Evolutionary conservation across 2,329 filamentous ascomycete genomes (phyloP).

Genomic region (Elsinoe perseae): DNA sequence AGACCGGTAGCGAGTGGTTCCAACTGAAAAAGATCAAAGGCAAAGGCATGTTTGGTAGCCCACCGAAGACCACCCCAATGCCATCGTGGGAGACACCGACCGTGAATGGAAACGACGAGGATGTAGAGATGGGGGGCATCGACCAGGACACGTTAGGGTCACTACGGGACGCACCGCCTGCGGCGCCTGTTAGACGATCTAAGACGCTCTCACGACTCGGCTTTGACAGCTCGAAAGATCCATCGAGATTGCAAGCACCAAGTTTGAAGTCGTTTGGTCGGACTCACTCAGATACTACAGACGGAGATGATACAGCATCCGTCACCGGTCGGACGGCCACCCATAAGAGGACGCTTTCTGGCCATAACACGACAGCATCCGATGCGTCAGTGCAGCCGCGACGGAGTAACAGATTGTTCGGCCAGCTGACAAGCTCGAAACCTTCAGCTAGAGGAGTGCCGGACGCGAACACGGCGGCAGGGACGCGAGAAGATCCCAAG

Average conservation of each 20-base stretch:
- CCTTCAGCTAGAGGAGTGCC: slow-evolving; percentile 48
- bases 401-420: slow-evolving; percentile 45
- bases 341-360: slow-evolving; percentile 87
- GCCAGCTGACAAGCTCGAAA: slow-evolving; percentile 48
- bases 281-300: slow-evolving; percentile 33
- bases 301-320: slow-evolving; percentile 26
- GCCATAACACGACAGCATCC: slow-evolving; percentile 49
- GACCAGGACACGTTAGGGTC: slow-evolving; percentile 19
- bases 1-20: slow-evolving; percentile 16
- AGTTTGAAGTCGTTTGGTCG: slow-evolving; percentile 32
- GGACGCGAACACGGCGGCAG: slow-evolving; percentile 3
- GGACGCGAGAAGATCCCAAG: slow-evolving; percentile 54
- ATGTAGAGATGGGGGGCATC: slow-evolving; percentile 31
- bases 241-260: slow-evolving; percentile 34
- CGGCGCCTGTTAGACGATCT: slow-evolving; percentile 40
- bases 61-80: slow-evolving; percentile 7
- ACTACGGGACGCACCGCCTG: slow-evolving; percentile 37
- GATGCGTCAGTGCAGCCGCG: slow-evolving; percentile 37
- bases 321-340: slow-evolving; percentile 31
- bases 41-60: slow-evolving; percentile 18
- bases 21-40: slow-evolving; percentile 18
- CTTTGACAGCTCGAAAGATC: slow-evolving; percentile 26
- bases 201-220: slow-evolving; percentile 30
- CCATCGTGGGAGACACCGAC: slow-evolving; percentile 40
- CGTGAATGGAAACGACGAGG: slow-evolving; percentile 37